Conservation (phyloP, 2,329 filamentous ascomycete genomes). For the Sclerotinia minor region DNA sequence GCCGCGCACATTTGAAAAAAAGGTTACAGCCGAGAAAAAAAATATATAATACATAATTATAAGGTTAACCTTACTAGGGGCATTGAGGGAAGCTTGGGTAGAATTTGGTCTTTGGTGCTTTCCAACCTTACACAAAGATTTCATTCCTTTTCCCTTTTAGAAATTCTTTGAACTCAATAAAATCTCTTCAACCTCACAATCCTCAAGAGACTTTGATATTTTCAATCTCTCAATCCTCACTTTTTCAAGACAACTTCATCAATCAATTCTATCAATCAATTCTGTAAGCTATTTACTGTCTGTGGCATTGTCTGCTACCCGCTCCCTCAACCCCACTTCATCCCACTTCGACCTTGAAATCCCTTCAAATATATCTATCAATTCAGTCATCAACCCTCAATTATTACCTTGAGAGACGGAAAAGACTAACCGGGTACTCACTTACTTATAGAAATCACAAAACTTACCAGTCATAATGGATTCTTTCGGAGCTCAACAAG, state of each 20-base stretch:
- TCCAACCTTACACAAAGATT: constrained; percentile 4
- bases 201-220: background rate
- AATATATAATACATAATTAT: background rate
- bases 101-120: background rate
- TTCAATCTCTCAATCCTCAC: background rate
- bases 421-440: constrained; percentile 24
- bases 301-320: background rate
- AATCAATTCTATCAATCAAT: background rate
- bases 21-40: constrained; percentile 17
- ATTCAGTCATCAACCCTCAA: background rate
- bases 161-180: background rate
- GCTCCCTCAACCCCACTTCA: constrained; percentile 22
- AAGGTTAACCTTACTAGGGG: background rate
- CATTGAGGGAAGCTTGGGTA: constrained; percentile 6
- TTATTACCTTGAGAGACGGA: background rate
- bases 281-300: constrained; percentile 10
- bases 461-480: constrained; percentile 37
- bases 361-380: constrained; percentile 4
- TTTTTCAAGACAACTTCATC: background rate
- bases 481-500: constrained; percentile 33
- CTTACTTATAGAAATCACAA: constrained; percentile 25
- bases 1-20: constrained; percentile 1
- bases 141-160: constrained; percentile 2
- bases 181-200: constrained; percentile 3
- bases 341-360: constrained; percentile 11